Evolutionary conservation across 441 rosid species (phyloP).

Genomic region (Sinapis alba): DNA sequence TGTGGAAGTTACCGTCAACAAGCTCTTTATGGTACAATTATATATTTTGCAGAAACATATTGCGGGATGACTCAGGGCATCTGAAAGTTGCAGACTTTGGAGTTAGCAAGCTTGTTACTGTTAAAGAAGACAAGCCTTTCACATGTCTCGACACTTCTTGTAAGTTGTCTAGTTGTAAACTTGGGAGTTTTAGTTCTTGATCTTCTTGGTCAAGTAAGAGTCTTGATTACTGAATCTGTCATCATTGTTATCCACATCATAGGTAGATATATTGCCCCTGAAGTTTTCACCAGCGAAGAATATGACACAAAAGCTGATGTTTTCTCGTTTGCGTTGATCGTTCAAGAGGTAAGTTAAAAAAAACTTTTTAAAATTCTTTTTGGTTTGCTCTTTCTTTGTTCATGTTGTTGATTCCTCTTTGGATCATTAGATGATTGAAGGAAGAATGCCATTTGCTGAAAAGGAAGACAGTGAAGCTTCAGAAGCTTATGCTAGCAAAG

Average conservation of each 20-base stretch:
- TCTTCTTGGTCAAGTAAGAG: constrained; percentile 9
- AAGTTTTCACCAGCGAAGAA: constrained; percentile 70
- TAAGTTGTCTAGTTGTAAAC: constrained; percentile 43
- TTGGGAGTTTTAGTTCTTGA: background rate
- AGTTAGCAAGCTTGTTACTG: constrained; percentile 86
- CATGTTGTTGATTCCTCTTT: constrained; percentile 12
- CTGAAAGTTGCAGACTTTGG: constrained; percentile 99
- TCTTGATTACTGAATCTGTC: constrained; percentile 6
- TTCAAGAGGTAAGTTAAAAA: constrained; percentile 71
- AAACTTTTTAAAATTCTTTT: background rate
- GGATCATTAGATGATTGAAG: constrained; percentile 80
- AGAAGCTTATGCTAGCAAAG: constrained; percentile 50
- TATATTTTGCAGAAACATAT: constrained; percentile 69
- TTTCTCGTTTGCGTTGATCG: constrained; percentile 88
- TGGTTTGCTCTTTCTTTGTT: background rate
- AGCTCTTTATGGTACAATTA: constrained; percentile 33
- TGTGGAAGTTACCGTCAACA: no score
- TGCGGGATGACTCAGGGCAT: constrained; percentile 93
- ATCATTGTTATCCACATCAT: constrained; percentile 33
- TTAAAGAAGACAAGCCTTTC: constrained; percentile 80
- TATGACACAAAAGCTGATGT: constrained; percentile 97
- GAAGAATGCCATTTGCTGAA: constrained; percentile 67
- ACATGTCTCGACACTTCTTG: constrained; percentile 68
- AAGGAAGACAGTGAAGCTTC: constrained; percentile 72
- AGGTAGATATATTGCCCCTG: constrained; percentile 95